These are phyloP conservation scores for Albophoma yamanashiensis DNA, from an alignment of 2,329 filamentous ascomycete genomes.

Conservation along the genomic window DNA sequence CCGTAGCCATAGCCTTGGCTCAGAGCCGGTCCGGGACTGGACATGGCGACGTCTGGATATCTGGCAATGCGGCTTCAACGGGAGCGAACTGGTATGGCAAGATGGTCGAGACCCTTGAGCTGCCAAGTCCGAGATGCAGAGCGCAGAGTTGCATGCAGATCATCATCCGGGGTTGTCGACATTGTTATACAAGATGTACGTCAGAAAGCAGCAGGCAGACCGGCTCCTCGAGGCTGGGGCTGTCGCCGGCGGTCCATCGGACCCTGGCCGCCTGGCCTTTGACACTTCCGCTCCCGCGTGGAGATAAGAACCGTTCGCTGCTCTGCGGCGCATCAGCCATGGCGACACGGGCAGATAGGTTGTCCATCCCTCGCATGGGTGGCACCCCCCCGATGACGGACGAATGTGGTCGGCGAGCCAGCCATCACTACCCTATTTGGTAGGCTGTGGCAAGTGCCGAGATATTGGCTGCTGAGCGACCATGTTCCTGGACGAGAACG, in stretches of 20 bases:
- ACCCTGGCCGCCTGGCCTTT: neutral
- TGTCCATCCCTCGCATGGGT: neutral
- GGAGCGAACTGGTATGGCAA: neutral
- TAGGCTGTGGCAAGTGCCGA: neutral
- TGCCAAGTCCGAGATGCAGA: neutral
- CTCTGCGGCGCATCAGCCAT: neutral
- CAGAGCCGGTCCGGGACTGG: conserved; percentile 23
- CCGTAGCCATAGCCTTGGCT: conserved; percentile 64
- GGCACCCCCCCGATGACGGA: neutral
- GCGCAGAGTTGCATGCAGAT: neutral
- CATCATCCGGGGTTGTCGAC: neutral
- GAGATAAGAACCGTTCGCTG: neutral
- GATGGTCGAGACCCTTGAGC: neutral
- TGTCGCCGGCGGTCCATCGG: neutral
- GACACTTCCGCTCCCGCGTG: neutral
- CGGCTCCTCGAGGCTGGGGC: neutral
- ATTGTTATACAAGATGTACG: neutral
- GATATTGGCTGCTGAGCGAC: neutral
- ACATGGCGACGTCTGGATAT: conserved; percentile 5
- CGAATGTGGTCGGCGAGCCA: neutral
- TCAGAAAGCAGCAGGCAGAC: no score
- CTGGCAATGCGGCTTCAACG: neutral
- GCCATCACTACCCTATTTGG: neutral
- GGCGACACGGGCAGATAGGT: neutral
- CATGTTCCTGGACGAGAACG: neutral